These are phyloP conservation scores for Apophysomyces elegans DNA, from an alignment of 371 early-diverging fungal species.

Conservation along the genomic window DNA sequence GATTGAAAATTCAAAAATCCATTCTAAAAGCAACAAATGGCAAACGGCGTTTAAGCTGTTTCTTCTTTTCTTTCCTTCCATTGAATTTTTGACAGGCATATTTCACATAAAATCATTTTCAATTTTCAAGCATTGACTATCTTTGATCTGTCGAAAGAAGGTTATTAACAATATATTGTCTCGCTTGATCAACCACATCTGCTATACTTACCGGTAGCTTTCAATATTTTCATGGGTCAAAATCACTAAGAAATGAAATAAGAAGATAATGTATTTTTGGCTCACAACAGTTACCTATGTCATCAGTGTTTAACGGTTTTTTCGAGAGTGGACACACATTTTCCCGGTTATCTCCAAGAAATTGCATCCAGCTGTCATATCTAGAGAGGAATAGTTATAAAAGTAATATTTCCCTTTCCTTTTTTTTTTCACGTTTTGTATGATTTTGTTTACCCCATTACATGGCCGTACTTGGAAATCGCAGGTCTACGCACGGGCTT, in stretches of 20 bases:
- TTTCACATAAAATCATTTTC: background rate
- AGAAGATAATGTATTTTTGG: background rate
- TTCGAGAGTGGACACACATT: conserved; percentile 95
- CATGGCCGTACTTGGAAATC: conserved; percentile 95
- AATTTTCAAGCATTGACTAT: background rate
- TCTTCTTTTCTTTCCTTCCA: no score
- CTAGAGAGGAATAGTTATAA: conserved; percentile 20
- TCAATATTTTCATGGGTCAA: conserved; percentile 42
- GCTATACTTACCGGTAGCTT: conserved; percentile 21
- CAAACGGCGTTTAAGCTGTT: no score
- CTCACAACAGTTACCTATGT: conserved; percentile 56
- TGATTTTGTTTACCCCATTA: conserved; percentile 73
- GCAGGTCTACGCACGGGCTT: conserved; percentile 91
- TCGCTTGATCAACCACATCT: background rate
- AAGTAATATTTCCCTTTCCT: background rate
- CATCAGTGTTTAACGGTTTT: conserved; percentile 87
- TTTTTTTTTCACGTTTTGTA: background rate
- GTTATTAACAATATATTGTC: background rate
- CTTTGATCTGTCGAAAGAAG: background rate
- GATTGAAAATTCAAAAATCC: no score
- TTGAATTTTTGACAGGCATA: no score
- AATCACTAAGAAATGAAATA: conserved; percentile 20
- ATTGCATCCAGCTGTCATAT: conserved; percentile 94
- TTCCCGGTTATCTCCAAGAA: conserved; percentile 78
- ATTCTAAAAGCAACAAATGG: no score